phyloP scores from a whole-genome alignment of 371 early-diverging fungal genomes.

The Haplosporangium sp. region DNA sequence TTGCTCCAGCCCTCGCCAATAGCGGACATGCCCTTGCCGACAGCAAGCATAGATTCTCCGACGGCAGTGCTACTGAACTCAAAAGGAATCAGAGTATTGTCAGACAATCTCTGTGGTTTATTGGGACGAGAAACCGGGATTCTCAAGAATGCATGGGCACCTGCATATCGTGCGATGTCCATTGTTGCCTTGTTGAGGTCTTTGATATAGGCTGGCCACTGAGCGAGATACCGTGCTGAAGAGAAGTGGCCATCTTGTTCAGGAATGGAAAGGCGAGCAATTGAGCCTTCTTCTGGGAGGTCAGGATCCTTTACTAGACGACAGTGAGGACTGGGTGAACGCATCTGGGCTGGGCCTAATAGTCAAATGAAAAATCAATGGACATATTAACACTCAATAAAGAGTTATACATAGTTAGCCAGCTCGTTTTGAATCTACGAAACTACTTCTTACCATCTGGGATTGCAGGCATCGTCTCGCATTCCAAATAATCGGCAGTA shows the following conservation, averaged over 20 bases:
- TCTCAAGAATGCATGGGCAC: background rate
- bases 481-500: constrained; percentile 4
- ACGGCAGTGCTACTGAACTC: background rate
- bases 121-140: background rate
- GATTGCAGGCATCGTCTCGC: background rate
- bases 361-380: too few relatives aligned
- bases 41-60: background rate
- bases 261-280: background rate
- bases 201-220: constrained; percentile 3
- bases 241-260: constrained; percentile 6
- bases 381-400: too few relatives aligned
- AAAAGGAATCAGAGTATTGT: background rate
- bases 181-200: constrained; percentile 9
- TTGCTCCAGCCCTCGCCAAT: background rate
- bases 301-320: too few relatives aligned
- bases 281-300: background rate
- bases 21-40: background rate
- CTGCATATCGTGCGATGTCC: constrained; percentile 8
- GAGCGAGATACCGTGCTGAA: constrained; percentile 8
- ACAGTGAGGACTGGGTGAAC: too few relatives aligned
- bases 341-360: too few relatives aligned
- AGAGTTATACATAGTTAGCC: too few relatives aligned
- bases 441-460: background rate
- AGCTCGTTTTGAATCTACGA: too few relatives aligned
- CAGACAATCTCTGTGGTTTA: background rate